Base-by-base conservation (phyloP, 2,329 filamentous ascomycete species). In the Thermochaetoides dissita region DNA sequence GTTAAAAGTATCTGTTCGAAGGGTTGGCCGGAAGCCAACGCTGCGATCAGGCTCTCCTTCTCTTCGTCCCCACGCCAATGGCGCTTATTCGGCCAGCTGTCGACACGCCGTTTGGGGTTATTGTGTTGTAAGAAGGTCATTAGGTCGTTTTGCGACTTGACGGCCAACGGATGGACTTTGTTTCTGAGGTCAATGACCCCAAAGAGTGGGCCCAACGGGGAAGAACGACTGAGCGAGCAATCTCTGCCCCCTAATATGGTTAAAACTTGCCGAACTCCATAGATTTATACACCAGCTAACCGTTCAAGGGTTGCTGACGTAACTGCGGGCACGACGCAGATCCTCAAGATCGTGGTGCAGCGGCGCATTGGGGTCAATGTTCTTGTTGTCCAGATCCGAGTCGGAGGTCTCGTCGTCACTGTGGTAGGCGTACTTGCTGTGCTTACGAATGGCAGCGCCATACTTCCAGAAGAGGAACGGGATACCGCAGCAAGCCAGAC, bases 401-500 rank as follows among this genome's bases (percentile, higher is more conserved):
- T 58, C 50, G 7, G 36, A 34, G 49, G 63, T 58, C 40, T 66
- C 65, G 39, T 76, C 72, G 5, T 74, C 72, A 1, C 71, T 72
- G n/a, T 61, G 63, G 47, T 84, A 93, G 0, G 86, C 86, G 56
- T 76, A 93, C 59, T 75, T 81, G 54, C 78, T 84, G 45, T 69
- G 66, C 42, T 64, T 66, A 6, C 86, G 69, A 50, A 94, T 93
- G 6, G 59, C 58, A 10, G 77, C 83, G 3, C 86, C 86, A 52
- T 75, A 85, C 54, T 67, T 76, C 68, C 81, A 94, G 63, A 94
- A 94, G 28, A 84, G 59, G 57, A 80, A 94, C 0, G 86, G 86
- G 50, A 93, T 93, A 0, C 68, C 74, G 58, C 85, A 93, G 64
- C 85, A 93, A 0, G 74, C 80, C 6, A 93, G 63, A 10, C 72